These are phyloP conservation scores for Suillus spraguei DNA, from an alignment of 768 basidiomycete species.

Conservation along the genomic window DNA sequence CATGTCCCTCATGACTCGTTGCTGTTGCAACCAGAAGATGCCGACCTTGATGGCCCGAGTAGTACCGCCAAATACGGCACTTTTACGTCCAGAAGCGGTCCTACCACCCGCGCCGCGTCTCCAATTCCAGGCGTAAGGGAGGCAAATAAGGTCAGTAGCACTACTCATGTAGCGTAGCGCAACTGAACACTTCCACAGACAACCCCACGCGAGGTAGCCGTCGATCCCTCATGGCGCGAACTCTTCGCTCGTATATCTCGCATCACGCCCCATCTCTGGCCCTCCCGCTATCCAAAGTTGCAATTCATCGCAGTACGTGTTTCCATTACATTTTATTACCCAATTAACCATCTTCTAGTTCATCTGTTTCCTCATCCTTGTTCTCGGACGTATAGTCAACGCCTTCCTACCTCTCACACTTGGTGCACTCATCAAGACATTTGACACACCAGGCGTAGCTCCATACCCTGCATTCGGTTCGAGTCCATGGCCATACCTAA, in stretches of 20 bases:
- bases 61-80: conserved; percentile 73
- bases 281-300: conserved; percentile 61
- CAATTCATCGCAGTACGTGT: conserved; percentile 57
- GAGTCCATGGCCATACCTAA: conserved; percentile 71
- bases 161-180: not conserved
- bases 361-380: conserved; percentile 68
- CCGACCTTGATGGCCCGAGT: conserved; percentile 29
- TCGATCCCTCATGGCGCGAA: conserved; percentile 74
- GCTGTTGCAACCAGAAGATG: conserved; percentile 53
- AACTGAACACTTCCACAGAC: not conserved
- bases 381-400: conserved; percentile 79
- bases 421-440: conserved; percentile 41
- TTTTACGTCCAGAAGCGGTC: conserved; percentile 27
- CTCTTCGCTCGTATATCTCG: conserved; percentile 63
- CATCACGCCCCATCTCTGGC: conserved; percentile 85
- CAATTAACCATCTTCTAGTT: conserved; percentile 37
- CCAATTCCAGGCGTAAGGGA: conserved; percentile 37
- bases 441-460: conserved; percentile 18
- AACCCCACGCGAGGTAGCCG: conserved; percentile 51
- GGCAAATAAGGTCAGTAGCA: not conserved
- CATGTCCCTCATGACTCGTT: conserved; percentile 40
- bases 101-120: conserved; percentile 52
- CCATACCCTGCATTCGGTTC: conserved; percentile 26
- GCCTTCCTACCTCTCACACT: conserved; percentile 70
- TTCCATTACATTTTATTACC: conserved; percentile 37